phyloP scores from a whole-genome alignment of 2,329 filamentous ascomycete species.

The Penicillium sp. region DNA sequence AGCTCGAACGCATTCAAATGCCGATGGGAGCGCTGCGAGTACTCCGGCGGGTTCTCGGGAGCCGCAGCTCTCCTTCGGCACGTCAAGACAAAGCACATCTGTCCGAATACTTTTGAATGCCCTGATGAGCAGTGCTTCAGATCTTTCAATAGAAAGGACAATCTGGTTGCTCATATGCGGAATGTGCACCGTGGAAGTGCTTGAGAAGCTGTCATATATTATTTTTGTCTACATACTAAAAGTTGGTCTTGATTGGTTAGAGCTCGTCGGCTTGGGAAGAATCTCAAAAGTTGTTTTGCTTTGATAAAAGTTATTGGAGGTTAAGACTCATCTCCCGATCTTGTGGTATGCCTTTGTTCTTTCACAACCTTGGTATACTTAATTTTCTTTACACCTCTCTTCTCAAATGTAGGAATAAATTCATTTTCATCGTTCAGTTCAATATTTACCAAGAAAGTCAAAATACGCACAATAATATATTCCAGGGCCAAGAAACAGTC shows the following conservation, averaged over 20 bases:
- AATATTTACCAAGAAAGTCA: too few relatives aligned
- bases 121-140: background rate
- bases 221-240: background rate
- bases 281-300: background rate
- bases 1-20: background rate
- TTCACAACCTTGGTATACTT: too few relatives aligned
- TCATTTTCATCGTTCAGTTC: background rate
- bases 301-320: background rate
- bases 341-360: too few relatives aligned
- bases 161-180: constrained; percentile 4
- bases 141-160: constrained; percentile 5
- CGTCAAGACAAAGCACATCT: background rate
- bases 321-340: background rate
- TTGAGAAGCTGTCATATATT: background rate
- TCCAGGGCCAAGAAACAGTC: too few relatives aligned
- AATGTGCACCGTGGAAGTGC: background rate
- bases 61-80: background rate
- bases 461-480: too few relatives aligned
- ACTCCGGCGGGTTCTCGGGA: constrained; percentile 1
- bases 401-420: too few relatives aligned
- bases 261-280: background rate
- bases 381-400: too few relatives aligned
- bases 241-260: background rate
- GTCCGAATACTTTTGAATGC: background rate
- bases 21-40: constrained; percentile 1